Evolutionary conservation across 2,329 filamentous ascomycete species (phyloP), one percentile per base, ranked within the genome.

Genomic region (Zymoseptoria pseudotritici): DNA sequence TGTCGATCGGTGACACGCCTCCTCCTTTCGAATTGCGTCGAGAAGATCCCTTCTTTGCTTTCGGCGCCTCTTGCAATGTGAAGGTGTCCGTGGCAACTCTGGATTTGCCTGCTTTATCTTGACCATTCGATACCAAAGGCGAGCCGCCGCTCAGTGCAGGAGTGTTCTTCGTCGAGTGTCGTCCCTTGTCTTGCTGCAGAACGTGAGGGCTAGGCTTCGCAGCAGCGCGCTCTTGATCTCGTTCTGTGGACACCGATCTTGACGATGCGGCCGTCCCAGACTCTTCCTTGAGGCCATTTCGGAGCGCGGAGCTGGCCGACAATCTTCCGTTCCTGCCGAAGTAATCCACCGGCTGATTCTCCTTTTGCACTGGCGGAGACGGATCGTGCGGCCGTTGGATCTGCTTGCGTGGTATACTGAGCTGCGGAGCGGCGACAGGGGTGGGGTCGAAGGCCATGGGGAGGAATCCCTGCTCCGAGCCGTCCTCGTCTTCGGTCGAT

Each of bases 101-200:
- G 68, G 65, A 21, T 69, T 65, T 19, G 68, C 63, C 19, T 53
- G 86, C 85, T 11, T 89, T 86, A 42, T 73, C 71, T 54, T 69
- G 69, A 26, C 68, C 61, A 50, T 62, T 62, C 21, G 61, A 59
- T 22, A 62, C 58, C 11, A 66, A 59, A 26, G 72, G 71, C 8
- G 72, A 72, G 11, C 66, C 66, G 50, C 61, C 57, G n/a, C 59
- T 56, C 11, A 67, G 69, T 13, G 64, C 63, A 4, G 70, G 69
- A 17, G 70, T 70, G 53, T 63, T 67, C 29, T 58, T 57, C 5
- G 64, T 70, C 6, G 70, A 70, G 1, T 63, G 62, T 52, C 89
- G 83, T 1, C 85, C 84, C 74, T 92, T 94, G 69, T 96, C 90
- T 72, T 96, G 91, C 72, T 91, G 95, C 21, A 91, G 89, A 68